Base-by-base conservation (phyloP, 768 basidiomycete genomes). In the Sistotremastrum niveocremeum region DNA sequence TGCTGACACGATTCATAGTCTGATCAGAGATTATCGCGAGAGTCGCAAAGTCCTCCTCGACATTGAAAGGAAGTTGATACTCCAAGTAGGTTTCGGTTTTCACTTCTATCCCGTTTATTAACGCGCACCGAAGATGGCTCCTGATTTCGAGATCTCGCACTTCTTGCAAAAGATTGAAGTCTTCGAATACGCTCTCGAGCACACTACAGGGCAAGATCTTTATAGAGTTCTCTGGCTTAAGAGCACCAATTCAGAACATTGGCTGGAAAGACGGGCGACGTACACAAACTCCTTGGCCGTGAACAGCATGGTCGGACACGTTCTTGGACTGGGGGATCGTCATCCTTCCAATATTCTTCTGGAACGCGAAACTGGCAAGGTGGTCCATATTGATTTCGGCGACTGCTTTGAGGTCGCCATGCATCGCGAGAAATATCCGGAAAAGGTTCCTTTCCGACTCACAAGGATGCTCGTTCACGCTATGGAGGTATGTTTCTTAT, bases 341-440 rank as follows among this genome's bases (percentile, higher is more conserved):
- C 94, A 99, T 60, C 94, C 94, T 32, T 91, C 88, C 51, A 99
- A 99, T 67, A 59, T 98, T 41, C 72, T 99, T 55, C 73, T 99
- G 29, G 88, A 91, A 60, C 81, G 90, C 50, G 79, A 77, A 50
- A 89, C 85, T 2, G 94, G 94, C 34, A 89, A 93, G 62, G 83
- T 98, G 34, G 88, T 98, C 35, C 95, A 99, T 57, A 95, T 91
- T 51, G 91, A 93, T 60, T 93, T 89, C 53, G 95, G 95, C 43
- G 95, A 99, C 60, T 99, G 95, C 59, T 99, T 97, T 63, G 93
- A 98, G 64, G 83, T 95, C 38, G 91, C 93, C 12, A 94, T 94
- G 85, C 84, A 87, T 55, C 84, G 91, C 56, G 91, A 95, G 63
- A 99, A 99, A 65, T 98, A 93, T 71, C 95, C 95, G 0, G 95